Percentiles rank a stretch among this genome's conserved stretches.
Evolutionary conservation across 2,329 filamentous ascomycete genomes (phyloP).

Genomic region (Botrytis sinoallii): DNA sequence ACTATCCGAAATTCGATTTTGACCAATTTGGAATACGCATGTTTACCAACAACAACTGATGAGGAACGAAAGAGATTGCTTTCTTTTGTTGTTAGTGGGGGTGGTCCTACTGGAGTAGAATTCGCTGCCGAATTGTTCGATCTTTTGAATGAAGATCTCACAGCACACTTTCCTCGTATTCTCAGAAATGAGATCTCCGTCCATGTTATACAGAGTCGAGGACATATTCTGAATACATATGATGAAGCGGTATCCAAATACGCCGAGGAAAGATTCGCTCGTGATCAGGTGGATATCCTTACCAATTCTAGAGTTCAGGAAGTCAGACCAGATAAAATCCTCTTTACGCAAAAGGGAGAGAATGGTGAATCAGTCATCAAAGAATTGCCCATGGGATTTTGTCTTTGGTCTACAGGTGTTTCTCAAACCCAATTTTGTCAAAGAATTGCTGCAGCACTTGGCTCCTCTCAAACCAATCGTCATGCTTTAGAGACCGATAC

Average conservation of each 20-base stretch:
- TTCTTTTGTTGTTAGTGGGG: slow-evolving; percentile 94
- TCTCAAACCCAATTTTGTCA: slow-evolving; percentile 79
- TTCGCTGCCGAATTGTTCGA: slow-evolving; percentile 97
- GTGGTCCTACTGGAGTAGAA: slow-evolving; percentile 93
- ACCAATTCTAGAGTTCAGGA: slow-evolving; percentile 94
- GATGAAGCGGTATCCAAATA: slow-evolving; percentile 92
- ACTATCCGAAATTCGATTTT: slow-evolving; percentile 85
- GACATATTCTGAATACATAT: slow-evolving; percentile 96
- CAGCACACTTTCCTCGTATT: slow-evolving; percentile 77
- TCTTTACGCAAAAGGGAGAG: slow-evolving; percentile 79
- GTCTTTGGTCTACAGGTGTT: slow-evolving; percentile 96
- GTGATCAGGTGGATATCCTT: slow-evolving; percentile 86
- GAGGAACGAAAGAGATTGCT: slow-evolving; percentile 82
- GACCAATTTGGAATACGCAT: slow-evolving; percentile 84
- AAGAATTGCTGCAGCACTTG: slow-evolving; percentile 72
- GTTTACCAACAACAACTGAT: slow-evolving; percentile 86
- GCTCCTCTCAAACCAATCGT: slow-evolving; percentile 74
- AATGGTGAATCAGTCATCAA: slow-evolving; percentile 77
- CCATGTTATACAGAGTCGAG: slow-evolving; percentile 90
- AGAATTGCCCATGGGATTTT: slow-evolving; percentile 93
- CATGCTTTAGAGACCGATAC: slow-evolving; percentile 94
- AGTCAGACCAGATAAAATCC: slow-evolving; percentile 75
- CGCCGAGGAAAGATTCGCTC: slow-evolving; percentile 84
- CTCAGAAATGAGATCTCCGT: slow-evolving; percentile 97
- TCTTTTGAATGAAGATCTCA: slow-evolving; percentile 91